Percentiles rank a stretch among this genome's conserved stretches.
Evolutionary conservation across 306 rosid species (phyloP).

Genomic region (Crotalaria pallida): DNA sequence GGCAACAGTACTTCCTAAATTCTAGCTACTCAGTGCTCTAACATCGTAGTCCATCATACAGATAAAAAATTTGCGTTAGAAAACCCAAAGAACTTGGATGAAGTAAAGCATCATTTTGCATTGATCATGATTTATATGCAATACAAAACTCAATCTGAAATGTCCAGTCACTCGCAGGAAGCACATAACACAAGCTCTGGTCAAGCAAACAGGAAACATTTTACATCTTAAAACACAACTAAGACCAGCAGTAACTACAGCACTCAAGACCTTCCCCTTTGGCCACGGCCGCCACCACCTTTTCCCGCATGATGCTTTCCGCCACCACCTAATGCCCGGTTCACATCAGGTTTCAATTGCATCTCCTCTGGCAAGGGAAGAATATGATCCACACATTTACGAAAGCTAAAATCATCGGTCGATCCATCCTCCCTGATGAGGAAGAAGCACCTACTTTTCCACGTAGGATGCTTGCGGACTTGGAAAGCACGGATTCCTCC

Average conservation of each 20-base stretch:
- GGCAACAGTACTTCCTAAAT: neutral
- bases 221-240: neutral
- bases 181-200: neutral
- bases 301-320: slow-evolving; percentile 41
- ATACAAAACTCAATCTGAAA: neutral
- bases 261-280: slow-evolving; percentile 42
- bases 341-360: slow-evolving; percentile 46
- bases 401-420: slow-evolving; percentile 78
- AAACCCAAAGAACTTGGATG: neutral
- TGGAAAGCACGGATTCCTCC: slow-evolving; percentile 56
- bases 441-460: slow-evolving; percentile 79
- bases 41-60: neutral
- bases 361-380: slow-evolving; percentile 76
- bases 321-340: slow-evolving; percentile 38
- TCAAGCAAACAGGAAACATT: neutral
- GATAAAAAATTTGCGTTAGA: neutral
- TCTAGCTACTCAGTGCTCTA: neutral
- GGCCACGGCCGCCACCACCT: slow-evolving; percentile 43
- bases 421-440: slow-evolving; percentile 63
- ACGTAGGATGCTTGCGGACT: slow-evolving; percentile 63
- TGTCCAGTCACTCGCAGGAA: neutral
- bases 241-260: neutral
- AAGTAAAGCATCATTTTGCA: neutral
- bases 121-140: neutral
- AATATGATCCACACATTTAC: slow-evolving; percentile 79